phyloP scores from a whole-genome alignment of 129 eudicot species.

The Flaveria sonorensis region DNA sequence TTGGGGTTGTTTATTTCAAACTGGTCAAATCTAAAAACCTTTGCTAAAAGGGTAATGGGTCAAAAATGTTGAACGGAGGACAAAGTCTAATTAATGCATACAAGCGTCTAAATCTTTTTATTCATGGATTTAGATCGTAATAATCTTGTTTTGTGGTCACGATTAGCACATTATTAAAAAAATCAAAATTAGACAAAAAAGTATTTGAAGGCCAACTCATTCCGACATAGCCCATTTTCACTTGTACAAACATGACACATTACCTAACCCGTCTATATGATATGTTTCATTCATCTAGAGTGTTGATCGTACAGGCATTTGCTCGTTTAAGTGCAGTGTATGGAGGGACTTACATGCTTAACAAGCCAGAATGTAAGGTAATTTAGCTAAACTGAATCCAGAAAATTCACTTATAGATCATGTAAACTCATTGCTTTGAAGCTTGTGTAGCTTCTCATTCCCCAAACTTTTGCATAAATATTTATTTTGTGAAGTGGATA shows the following conservation, averaged over 20 bases:
- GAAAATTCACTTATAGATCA: background rate
- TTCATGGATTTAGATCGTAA: background rate
- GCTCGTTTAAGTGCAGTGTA: conserved; percentile 99
- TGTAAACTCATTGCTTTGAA: conserved; percentile 9
- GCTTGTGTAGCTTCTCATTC: conserved; percentile 4
- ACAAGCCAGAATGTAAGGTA: conserved; percentile 93
- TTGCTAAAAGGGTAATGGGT: background rate
- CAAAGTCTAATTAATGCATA: background rate
- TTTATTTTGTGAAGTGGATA: background rate
- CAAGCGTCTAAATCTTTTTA: conserved; percentile 2
- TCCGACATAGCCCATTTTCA: background rate
- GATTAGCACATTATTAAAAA: background rate
- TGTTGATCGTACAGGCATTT: conserved; percentile 60
- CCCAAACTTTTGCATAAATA: background rate
- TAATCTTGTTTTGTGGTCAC: background rate
- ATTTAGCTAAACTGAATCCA: background rate
- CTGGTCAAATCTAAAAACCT: background rate
- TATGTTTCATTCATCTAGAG: conserved; percentile 3
- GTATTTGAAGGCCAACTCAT: background rate
- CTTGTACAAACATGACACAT: background rate
- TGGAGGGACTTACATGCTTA: conserved; percentile 98
- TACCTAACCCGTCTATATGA: conserved; percentile 8
- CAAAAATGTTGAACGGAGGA: background rate
- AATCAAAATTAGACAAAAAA: background rate
- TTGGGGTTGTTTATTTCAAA: conserved; percentile 11